phyloP scores from a whole-genome alignment of 345 rosid genomes.

The Lepidium aucheri region DNA sequence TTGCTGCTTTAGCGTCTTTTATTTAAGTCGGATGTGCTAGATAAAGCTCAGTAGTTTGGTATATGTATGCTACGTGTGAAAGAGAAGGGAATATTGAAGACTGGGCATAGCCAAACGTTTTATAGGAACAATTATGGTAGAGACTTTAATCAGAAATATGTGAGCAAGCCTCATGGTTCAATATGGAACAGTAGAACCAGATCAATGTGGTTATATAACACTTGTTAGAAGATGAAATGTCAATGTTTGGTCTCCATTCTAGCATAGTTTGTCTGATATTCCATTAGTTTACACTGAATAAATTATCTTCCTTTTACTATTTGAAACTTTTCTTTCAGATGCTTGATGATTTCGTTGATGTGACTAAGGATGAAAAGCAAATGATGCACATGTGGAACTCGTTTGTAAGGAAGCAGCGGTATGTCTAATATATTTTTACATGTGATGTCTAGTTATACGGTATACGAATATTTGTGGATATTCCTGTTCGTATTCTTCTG shows the following conservation, averaged over 20 bases:
- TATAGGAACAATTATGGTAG: neutral
- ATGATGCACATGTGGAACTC: conserved; percentile 99
- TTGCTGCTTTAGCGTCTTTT: neutral
- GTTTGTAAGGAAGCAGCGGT: conserved; percentile 95
- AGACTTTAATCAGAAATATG: neutral
- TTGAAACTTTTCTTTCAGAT: conserved; percentile 45
- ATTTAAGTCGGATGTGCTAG: neutral
- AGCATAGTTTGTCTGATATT: neutral
- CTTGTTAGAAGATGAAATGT: neutral
- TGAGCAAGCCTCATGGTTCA: conserved; percentile 4
- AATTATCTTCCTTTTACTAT: neutral
- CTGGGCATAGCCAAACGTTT: neutral
- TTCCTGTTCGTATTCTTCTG: neutral
- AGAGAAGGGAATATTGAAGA: neutral
- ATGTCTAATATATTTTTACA: conserved; percentile 11
- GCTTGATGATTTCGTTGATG: conserved; percentile 99
- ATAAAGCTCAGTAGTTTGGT: conserved; percentile 8
- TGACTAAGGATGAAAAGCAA: conserved; percentile 90
- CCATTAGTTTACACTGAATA: neutral
- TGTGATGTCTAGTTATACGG: neutral
- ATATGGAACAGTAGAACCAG: conserved; percentile 4
- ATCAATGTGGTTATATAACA: neutral
- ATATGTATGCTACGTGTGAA: neutral
- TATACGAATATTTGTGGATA: neutral
- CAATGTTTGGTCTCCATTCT: neutral